These are phyloP conservation scores for Talaromyces sp. DNA, from an alignment of 2,329 filamentous ascomycete species.

Conservation along the genomic window DNA sequence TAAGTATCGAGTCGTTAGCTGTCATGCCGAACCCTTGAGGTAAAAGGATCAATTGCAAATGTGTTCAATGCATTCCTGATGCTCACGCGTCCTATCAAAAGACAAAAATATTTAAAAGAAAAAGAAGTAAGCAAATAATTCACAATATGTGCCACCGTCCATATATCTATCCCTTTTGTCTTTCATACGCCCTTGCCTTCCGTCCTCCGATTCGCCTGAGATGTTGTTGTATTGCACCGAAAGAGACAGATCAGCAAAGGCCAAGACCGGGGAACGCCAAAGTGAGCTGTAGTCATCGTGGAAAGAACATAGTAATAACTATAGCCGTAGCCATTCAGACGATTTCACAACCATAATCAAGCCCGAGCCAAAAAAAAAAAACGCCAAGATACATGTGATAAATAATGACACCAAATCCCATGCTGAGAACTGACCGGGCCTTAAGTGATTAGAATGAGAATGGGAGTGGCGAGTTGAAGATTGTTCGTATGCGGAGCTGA, in stretches of 20 bases:
- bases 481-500: too few relatives aligned
- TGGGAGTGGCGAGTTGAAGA: not conserved
- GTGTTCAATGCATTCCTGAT: conserved; percentile 4
- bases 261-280: conserved; percentile 7
- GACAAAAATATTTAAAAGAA: not conserved
- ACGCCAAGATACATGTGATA: conserved; percentile 2
- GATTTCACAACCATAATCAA: conserved; percentile 1
- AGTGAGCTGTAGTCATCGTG: not conserved
- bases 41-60: not conserved
- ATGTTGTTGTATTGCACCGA: not conserved
- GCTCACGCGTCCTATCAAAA: conserved; percentile 2
- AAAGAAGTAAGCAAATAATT: not conserved
- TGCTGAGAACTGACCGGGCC: not conserved
- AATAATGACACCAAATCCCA: conserved; percentile 1
- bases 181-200: not conserved
- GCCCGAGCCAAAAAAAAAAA: not conserved
- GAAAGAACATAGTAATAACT: not conserved
- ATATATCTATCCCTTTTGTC: conserved; percentile 11
- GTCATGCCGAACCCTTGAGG: too few relatives aligned
- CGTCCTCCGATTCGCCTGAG: conserved; percentile 4
- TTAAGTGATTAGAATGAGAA: not conserved
- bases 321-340: not conserved
- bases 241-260: conserved; percentile 5
- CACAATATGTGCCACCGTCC: conserved; percentile 1
- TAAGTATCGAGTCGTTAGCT: too few relatives aligned